Evolutionary conservation across 2,329 filamentous ascomycete species (phyloP), one percentile per base, ranked within the genome.

Genomic region (Pleomassaria siparia): DNA sequence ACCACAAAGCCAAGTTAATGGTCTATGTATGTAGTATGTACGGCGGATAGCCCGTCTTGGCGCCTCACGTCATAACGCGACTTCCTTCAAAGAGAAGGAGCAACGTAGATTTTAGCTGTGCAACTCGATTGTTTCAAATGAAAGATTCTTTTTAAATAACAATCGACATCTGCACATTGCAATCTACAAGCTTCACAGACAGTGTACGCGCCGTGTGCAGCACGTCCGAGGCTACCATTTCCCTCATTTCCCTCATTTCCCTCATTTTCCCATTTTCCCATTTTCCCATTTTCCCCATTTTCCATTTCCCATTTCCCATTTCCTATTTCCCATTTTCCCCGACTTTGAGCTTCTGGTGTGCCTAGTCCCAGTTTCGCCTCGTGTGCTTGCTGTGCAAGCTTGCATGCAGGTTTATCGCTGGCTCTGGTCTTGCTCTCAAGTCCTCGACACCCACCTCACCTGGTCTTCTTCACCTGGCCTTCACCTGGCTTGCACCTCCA

Each of bases 171-270:
- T 35, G 32, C 18, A 37, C n/a, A n/a, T n/a, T n/a, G n/a, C n/a
- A n/a, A n/a, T 37, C 18, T 22, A n/a, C 35, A 37, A 4, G 7
- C n/a, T 12, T 13, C 5, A 3, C n/a, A 13, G 18, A 6, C 7
- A 22, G 35, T 37, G 35, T 12, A 3, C n/a, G 35, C 32, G 18
- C 18, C 25, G 25, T 26, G n/a, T 35, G 16, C 32, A 12, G 18
- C 7, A 6, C 40, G 13, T 22, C 32, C 22, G 25, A 21, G 43
- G 39, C 46, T 40, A 37, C 21, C 45, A 42, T 43, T 56, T 54
- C 47, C 35, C 35, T 2, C 18, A 24, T 20, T 29, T 30, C 18
- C 11, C 11, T 30, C 18, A 32, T n/a, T n/a, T n/a, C n/a, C n/a
- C n/a, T n/a, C n/a, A n/a, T n/a, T n/a, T n/a, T n/a, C n/a, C n/a